These are phyloP conservation scores for Aspergillus ibericus DNA, from an alignment of 2,329 filamentous ascomycete genomes.

Conservation along the genomic window DNA sequence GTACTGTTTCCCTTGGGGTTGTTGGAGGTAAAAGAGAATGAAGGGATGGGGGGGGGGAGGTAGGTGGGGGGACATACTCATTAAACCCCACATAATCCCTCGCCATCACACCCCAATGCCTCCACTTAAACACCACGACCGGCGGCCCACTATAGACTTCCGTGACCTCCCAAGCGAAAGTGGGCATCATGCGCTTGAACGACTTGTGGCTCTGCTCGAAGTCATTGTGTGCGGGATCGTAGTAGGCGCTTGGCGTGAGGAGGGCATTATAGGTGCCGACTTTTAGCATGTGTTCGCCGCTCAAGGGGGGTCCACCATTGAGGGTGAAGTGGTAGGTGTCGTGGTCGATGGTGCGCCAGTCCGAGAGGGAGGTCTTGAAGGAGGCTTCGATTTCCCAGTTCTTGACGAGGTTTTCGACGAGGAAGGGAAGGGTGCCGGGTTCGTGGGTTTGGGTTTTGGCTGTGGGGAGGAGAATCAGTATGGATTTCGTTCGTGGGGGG, in stretches of 20 bases:
- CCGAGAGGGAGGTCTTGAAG: slow-evolving; percentile 60
- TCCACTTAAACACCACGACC: slow-evolving; percentile 63
- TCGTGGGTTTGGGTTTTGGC: slow-evolving; percentile 59
- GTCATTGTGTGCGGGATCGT: slow-evolving; percentile 61
- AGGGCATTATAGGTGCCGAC: slow-evolving; percentile 70
- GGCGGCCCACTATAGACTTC: slow-evolving; percentile 68
- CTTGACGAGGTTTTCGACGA: slow-evolving; percentile 70
- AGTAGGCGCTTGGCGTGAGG: slow-evolving; percentile 63
- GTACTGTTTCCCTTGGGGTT: not conserved
- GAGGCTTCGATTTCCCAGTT: slow-evolving; percentile 73
- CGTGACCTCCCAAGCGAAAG: slow-evolving; percentile 69
- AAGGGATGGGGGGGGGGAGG: not conserved
- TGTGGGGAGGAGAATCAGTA: slow-evolving; percentile 37
- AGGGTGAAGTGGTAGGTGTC: slow-evolving; percentile 63
- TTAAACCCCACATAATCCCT: slow-evolving; percentile 66
- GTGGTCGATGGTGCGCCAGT: slow-evolving; percentile 67
- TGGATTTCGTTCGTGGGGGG: no score
- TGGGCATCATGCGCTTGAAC: slow-evolving; percentile 72
- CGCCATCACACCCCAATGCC: slow-evolving; percentile 68
- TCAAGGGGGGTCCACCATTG: slow-evolving; percentile 59
- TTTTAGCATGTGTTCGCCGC: slow-evolving; percentile 64
- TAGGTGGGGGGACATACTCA: slow-evolving; percentile 49
- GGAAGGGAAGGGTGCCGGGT: slow-evolving; percentile 56
- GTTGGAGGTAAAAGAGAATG: not conserved
- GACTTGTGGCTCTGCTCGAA: slow-evolving; percentile 67